Evolutionary conservation across 2,329 filamentous ascomycete genomes (phyloP), one percentile per base, ranked within the genome.

Genomic region (Colletotrichum higginsianum): DNA sequence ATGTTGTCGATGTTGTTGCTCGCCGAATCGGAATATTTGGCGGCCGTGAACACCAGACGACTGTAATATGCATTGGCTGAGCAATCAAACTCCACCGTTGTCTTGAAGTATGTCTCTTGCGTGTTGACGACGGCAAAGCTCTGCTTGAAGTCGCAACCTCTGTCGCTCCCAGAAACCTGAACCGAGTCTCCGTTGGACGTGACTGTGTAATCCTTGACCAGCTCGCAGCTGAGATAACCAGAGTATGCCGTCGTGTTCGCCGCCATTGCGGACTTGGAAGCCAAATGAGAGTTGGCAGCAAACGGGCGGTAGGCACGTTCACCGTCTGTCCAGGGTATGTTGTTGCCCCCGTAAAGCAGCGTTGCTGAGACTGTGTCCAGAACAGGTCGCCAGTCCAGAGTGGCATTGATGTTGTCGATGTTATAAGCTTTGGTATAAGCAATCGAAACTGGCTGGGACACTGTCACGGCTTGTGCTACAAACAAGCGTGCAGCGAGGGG

Each of bases 301-400:
- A 66, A 66, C n/a, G 53, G 63, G 6, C 63, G 63, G 30, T 40
- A 66, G 7, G 63, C 46, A 16, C 26, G 44, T 16, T 66, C 42
- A 11, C 30, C 6, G 21, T 57, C 55, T 3, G 63, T 66, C 63
- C 63, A 66, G 35, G 55, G 44, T 46, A 66, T 60, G 6, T 9
- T 46, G 26, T 46, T 26, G 35, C 63, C 63, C 4, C 47, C 38
- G 13, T 66, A 66, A 12, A 60, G 55, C 12, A 49, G 30, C 6
- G 55, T 66, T 13, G 55, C 63, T 5, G 63, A 15, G 4, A 60
- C 63, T 2, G 47, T 56, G 44, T 56, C 57, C 44, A 66, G 30
- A 7, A 66, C 47, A 2, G 63, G 63, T 21, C 63, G 44, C 63
- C 55, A 66, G 30, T 66, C 63, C 63, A 58, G 44, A 26, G 44